A percentile compares a stretch with the other conserved stretches of the same genome.
phyloP scores from a whole-genome alignment of 495 filamentous ascomycete species.

The Cryomyces minteri region DNA sequence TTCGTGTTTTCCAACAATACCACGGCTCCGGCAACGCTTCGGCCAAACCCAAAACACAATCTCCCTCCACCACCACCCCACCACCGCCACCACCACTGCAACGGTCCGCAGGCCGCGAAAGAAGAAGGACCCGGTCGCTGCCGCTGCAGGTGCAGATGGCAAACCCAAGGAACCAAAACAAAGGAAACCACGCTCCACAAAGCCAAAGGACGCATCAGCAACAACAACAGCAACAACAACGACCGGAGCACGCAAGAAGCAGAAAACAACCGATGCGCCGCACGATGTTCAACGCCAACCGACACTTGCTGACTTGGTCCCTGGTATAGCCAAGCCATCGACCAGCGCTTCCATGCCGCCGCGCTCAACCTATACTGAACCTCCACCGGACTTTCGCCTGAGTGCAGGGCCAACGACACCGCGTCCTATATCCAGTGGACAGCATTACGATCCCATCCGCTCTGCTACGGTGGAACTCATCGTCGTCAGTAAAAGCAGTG shows the following conservation, averaged over 20 bases:
- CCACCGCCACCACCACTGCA: constrained; percentile 2
- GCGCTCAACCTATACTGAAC: constrained; percentile 8
- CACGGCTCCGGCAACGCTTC: background rate
- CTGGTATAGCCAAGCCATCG: constrained; percentile 2
- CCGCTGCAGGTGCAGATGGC: too few species aligned
- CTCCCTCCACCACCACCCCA: background rate
- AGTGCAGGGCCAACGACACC: constrained; percentile 18
- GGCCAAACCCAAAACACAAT: background rate
- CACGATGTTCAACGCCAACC: constrained; percentile 20
- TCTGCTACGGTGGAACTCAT: constrained; percentile 43
- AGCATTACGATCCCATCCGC: constrained; percentile 76
- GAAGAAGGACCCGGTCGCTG: constrained; percentile 10
- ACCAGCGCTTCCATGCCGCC: constrained; percentile 4
- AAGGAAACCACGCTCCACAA: constrained; percentile 34
- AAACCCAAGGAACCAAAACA: constrained; percentile 28
- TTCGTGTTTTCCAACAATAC: background rate
- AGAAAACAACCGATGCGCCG: constrained; percentile 18
- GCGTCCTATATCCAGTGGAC: constrained; percentile 43
- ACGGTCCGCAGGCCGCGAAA: constrained; percentile 8
- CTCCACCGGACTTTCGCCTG: constrained; percentile 15
- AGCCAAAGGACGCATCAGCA: constrained; percentile 35
- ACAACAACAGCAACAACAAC: too few species aligned
- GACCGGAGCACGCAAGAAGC: constrained; percentile 31
- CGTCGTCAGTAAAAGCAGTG: background rate
- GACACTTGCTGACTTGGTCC: constrained; percentile 10